Evolutionary conservation across 345 rosid genomes (phyloP).

Genomic region (Cardamine resedifolia): DNA sequence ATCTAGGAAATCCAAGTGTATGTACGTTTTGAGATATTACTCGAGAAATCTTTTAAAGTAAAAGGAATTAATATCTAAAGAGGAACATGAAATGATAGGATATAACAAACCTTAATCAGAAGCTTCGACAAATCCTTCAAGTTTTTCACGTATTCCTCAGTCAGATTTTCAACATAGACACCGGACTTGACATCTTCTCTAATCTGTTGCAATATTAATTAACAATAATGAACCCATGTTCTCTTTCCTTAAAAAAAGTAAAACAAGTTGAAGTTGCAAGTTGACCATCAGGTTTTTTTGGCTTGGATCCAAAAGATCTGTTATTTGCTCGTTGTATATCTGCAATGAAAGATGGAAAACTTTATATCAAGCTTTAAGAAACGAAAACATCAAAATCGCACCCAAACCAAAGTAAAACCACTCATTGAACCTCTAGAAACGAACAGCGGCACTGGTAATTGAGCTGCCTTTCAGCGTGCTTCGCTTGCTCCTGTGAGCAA

Average conservation of each 20-base stretch:
- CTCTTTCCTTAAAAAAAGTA: background rate
- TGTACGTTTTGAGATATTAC: conserved; percentile 17
- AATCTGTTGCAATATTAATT: conserved; percentile 51
- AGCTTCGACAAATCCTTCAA: conserved; percentile 84
- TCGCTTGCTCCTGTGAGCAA: conserved; percentile 75
- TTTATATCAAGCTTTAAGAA: conserved; percentile 16
- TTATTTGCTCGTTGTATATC: conserved; percentile 98
- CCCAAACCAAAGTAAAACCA: conserved; percentile 7
- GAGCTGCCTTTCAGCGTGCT: conserved; percentile 80
- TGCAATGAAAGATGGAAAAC: conserved; percentile 44
- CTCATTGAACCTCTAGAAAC: conserved; percentile 74
- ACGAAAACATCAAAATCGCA: background rate
- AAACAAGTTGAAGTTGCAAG: conserved; percentile 16
- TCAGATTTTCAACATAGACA: conserved; percentile 87
- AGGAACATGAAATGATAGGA: conserved; percentile 18
- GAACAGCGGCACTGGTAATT: conserved; percentile 96
- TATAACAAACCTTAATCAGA: conserved; percentile 64
- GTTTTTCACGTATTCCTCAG: conserved; percentile 71
- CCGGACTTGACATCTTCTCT: conserved; percentile 97
- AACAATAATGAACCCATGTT: conserved; percentile 11
- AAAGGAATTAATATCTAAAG: conserved; percentile 8
- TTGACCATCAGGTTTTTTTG: conserved; percentile 84
- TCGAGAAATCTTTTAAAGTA: background rate
- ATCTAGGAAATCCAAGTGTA: conserved; percentile 3
- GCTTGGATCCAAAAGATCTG: conserved; percentile 91